A percentile compares a stretch with the other conserved stretches of the same genome.
These are phyloP conservation scores for Metschnikowia colocasiae DNA, from an alignment of 805 yeast genomes.

Conservation along the genomic window DNA sequence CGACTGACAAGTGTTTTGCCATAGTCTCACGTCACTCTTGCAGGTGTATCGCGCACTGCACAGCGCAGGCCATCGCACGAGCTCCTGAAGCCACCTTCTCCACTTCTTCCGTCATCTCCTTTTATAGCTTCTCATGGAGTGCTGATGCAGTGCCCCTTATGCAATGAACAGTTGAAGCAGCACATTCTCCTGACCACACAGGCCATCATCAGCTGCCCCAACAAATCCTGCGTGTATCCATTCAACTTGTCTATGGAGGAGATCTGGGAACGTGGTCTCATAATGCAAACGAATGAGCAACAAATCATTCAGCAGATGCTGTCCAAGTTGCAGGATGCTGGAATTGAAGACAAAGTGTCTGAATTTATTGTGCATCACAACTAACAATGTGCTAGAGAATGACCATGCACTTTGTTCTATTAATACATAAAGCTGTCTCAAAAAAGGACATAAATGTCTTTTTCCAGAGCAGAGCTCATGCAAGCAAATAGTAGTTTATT, in stretches of 20 bases:
- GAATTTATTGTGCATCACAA: slow-evolving; percentile 19
- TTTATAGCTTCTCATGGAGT: neutral
- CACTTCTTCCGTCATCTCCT: neutral
- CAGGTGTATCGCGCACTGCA: neutral
- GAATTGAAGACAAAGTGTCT: slow-evolving; percentile 25
- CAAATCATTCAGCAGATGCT: slow-evolving; percentile 28
- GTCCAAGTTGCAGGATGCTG: slow-evolving; percentile 23
- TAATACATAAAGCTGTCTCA: neutral
- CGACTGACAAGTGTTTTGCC: no score
- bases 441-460: no score
- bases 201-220: slow-evolving; percentile 29
- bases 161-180: slow-evolving; percentile 23
- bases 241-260: slow-evolving; percentile 30
- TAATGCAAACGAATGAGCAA: slow-evolving; percentile 20
- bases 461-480: neutral
- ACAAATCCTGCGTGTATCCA: slow-evolving; percentile 29
- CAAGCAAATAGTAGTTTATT: neutral
- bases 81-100: neutral
- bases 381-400: neutral
- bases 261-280: slow-evolving; percentile 23
- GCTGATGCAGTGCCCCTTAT: slow-evolving; percentile 29
- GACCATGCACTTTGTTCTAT: neutral
- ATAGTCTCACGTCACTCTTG: neutral
- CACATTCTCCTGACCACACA: slow-evolving; percentile 26
- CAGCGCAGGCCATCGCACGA: slow-evolving; percentile 2